Conservation (phyloP, 2,329 filamentous ascomycete genomes). For the Trichoderma atrobrunneum region DNA sequence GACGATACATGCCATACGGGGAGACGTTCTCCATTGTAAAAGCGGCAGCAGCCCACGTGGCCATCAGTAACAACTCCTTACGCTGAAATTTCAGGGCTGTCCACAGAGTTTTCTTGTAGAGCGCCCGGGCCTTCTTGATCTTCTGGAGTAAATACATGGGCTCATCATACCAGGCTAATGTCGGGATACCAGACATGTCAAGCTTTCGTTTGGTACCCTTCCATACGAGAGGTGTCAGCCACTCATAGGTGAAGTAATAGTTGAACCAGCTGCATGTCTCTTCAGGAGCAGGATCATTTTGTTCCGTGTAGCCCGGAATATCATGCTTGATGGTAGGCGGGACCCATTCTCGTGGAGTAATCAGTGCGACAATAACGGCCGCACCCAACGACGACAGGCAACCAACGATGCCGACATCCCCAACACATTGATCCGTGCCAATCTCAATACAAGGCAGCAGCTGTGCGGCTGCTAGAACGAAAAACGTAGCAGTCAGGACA, state of each 20-base stretch:
- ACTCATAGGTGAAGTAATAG: conserved; percentile 51
- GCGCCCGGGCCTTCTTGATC: conserved; percentile 43
- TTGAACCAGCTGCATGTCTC: conserved; percentile 54
- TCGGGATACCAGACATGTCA: conserved; percentile 47
- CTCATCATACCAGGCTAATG: conserved; percentile 55
- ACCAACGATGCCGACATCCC: conserved; percentile 33
- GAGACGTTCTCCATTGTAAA: conserved; percentile 49
- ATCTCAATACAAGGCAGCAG: conserved; percentile 45
- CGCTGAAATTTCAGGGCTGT: conserved; percentile 45
- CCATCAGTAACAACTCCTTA: conserved; percentile 45
- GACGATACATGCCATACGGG: conserved; percentile 52
- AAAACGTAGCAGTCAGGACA: conserved; percentile 37
- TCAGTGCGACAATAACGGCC: conserved; percentile 40
- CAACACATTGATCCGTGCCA: conserved; percentile 29
- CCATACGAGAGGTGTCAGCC: conserved; percentile 49
- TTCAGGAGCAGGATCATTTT: conserved; percentile 46
- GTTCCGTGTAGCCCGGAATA: conserved; percentile 37
- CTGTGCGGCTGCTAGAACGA: conserved; percentile 37
- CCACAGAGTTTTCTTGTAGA: conserved; percentile 43
- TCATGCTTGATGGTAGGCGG: conserved; percentile 42
- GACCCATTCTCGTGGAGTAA: conserved; percentile 51
- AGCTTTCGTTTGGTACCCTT: conserved; percentile 45
- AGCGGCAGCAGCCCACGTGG: conserved; percentile 37
- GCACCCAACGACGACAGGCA: conserved; percentile 37
- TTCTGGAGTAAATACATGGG: conserved; percentile 46